phyloP scores from a whole-genome alignment of 2,329 filamentous ascomycete species.

The Colletotrichum sp. region DNA sequence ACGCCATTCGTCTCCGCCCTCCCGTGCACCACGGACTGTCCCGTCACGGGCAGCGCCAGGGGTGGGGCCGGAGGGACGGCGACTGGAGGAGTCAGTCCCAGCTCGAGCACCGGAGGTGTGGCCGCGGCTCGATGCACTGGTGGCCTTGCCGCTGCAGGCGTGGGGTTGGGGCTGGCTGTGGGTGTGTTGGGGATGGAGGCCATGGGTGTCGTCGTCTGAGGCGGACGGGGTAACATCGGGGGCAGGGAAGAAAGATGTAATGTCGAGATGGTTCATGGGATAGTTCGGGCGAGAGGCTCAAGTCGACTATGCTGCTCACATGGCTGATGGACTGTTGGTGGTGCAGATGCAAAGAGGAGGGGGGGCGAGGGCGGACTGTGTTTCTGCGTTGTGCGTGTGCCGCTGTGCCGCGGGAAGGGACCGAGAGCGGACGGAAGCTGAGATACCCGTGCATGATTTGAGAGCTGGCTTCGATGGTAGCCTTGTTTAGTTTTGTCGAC shows the following conservation, averaged over 20 bases:
- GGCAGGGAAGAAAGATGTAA: neutral
- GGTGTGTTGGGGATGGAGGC: conserved; percentile 3
- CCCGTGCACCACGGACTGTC: conserved; percentile 44
- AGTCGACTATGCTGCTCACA: neutral
- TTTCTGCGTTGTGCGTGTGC: neutral
- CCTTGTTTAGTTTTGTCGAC: neutral
- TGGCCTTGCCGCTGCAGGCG: neutral
- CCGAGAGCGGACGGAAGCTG: conserved; percentile 10
- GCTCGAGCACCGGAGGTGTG: conserved; percentile 6
- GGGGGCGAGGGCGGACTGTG: neutral
- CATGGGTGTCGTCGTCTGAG: conserved; percentile 5
- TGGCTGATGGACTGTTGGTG: neutral
- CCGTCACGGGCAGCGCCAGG: conserved; percentile 28
- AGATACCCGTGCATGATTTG: conserved; percentile 14
- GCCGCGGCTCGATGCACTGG: conserved; percentile 9
- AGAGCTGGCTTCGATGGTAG: neutral
- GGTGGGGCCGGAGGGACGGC: neutral
- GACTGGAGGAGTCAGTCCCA: conserved; percentile 3
- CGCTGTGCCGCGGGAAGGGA: neutral
- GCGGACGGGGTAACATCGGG: neutral
- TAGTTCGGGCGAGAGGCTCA: neutral
- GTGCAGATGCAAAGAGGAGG: neutral
- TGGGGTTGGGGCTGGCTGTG: conserved; percentile 11
- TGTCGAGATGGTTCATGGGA: neutral
- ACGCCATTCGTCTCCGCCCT: conserved; percentile 46